A percentile compares a stretch with the other conserved stretches of the same genome.
phyloP scores from a whole-genome alignment of 1,284 basidiomycete genomes.

The Trichosporon coremiiforme region DNA sequence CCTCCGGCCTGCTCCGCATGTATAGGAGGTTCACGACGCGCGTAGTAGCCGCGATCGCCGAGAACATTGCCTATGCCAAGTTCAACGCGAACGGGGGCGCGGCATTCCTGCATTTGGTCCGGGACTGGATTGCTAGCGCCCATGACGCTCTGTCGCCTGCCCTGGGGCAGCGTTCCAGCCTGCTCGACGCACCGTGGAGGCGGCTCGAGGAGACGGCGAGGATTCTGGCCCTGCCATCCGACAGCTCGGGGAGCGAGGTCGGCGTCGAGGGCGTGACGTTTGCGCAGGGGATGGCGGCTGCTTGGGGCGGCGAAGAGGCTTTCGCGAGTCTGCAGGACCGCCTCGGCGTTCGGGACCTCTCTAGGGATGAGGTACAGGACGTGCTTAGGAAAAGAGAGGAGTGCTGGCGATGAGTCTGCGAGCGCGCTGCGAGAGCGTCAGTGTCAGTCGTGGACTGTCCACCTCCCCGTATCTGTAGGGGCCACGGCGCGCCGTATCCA shows the following conservation, averaged over 20 bases:
- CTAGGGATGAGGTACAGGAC: conserved; percentile 43
- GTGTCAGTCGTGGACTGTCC: neutral
- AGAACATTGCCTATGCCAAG: conserved; percentile 75
- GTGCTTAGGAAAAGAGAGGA: conserved; percentile 50
- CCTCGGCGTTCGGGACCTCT: conserved; percentile 37
- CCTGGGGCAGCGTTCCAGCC: neutral
- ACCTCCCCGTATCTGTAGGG: neutral
- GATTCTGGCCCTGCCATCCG: conserved; percentile 62
- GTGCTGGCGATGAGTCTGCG: conserved; percentile 42
- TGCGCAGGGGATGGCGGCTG: conserved; percentile 75
- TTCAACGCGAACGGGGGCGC: conserved; percentile 64
- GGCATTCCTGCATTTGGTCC: conserved; percentile 69
- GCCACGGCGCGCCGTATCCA: no score
- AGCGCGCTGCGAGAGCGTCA: neutral
- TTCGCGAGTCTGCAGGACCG: conserved; percentile 65
- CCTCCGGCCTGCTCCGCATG: conserved; percentile 61
- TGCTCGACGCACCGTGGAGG: conserved; percentile 70
- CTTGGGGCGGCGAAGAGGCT: conserved; percentile 72
- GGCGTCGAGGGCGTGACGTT: conserved; percentile 69
- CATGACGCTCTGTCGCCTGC: conserved; percentile 49
- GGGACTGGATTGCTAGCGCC: conserved; percentile 76
- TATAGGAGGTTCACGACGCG: conserved; percentile 71
- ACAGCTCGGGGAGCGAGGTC: conserved; percentile 61
- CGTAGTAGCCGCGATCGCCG: conserved; percentile 72
- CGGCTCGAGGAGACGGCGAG: conserved; percentile 68